Evolutionary conservation across 2,329 filamentous ascomycete genomes (phyloP).

Genomic region (Alternaria postmessia): DNA sequence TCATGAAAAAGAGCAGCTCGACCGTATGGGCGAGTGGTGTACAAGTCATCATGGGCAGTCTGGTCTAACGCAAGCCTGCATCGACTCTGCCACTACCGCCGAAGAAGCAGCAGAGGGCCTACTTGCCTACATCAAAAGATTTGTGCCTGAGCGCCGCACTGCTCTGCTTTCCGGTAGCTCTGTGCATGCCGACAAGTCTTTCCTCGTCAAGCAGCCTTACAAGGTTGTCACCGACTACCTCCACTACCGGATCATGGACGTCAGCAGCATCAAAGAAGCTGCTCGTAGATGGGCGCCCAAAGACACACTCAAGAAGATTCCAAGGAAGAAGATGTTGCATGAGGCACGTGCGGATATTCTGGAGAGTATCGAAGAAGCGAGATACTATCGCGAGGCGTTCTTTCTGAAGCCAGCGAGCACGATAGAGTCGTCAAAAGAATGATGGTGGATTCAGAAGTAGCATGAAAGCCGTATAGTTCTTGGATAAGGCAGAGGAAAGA

Average conservation of each 20-base stretch:
- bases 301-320: constrained; percentile 68
- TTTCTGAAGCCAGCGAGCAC: constrained; percentile 56
- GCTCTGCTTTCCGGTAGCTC: constrained; percentile 90
- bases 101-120: constrained; percentile 75
- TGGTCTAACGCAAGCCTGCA: constrained; percentile 80
- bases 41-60: constrained; percentile 77
- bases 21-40: constrained; percentile 90
- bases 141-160: constrained; percentile 70
- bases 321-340: constrained; percentile 78
- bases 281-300: constrained; percentile 78
- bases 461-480: not conserved
- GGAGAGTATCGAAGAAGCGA: constrained; percentile 93
- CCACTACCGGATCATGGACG: constrained; percentile 90
- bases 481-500: no score
- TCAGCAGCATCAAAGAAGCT: constrained; percentile 92
- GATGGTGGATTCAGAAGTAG: not conserved
- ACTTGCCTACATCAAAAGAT: constrained; percentile 77
- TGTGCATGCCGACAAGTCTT: constrained; percentile 87
- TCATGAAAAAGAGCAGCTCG: constrained; percentile 73
- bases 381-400: constrained; percentile 77
- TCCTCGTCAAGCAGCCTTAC: constrained; percentile 79
- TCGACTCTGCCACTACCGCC: constrained; percentile 75
- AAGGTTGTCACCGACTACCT: constrained; percentile 75
- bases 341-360: constrained; percentile 88
- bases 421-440: constrained; percentile 1